phyloP scores from a whole-genome alignment of 192 early-diverging fungal species.

The Backusella tuberculispora region DNA sequence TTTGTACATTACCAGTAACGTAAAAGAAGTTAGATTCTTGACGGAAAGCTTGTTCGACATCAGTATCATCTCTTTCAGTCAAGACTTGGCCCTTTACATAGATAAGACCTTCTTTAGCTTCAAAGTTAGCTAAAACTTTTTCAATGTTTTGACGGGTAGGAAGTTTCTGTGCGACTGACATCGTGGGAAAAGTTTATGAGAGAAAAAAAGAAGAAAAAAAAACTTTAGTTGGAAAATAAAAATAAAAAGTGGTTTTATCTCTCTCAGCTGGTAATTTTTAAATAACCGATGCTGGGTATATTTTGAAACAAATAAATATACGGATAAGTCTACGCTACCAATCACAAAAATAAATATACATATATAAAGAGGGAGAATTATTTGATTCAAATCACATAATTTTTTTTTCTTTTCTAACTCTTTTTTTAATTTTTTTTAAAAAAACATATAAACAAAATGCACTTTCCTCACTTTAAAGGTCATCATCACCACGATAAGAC shows the following conservation, averaged over 20 bases:
- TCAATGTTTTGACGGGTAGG: conserved; percentile 69
- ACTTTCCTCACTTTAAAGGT: conserved; percentile 4
- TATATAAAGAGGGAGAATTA: neutral
- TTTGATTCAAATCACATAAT: neutral
- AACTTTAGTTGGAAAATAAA: neutral
- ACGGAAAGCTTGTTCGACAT: conserved; percentile 81
- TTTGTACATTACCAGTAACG: conserved; percentile 56
- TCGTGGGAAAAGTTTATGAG: conserved; percentile 4
- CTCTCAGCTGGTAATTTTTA: neutral
- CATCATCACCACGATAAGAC: neutral
- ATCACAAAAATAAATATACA: too few species aligned
- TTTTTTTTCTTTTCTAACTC: neutral
- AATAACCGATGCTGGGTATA: neutral
- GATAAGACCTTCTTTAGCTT: conserved; percentile 59
- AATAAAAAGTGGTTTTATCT: neutral
- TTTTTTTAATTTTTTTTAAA: neutral
- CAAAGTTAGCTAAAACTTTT: conserved; percentile 62
- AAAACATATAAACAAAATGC: neutral
- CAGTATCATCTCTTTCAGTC: conserved; percentile 68
- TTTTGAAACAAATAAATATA: neutral
- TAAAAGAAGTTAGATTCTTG: conserved; percentile 92
- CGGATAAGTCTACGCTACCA: neutral
- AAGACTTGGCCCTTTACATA: conserved; percentile 60
- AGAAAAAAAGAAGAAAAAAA: conserved; percentile 7
- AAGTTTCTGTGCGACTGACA: conserved; percentile 36